These are phyloP conservation scores for Mucor mucedo DNA, from an alignment of 371 early-diverging fungal species.

Conservation along the genomic window DNA sequence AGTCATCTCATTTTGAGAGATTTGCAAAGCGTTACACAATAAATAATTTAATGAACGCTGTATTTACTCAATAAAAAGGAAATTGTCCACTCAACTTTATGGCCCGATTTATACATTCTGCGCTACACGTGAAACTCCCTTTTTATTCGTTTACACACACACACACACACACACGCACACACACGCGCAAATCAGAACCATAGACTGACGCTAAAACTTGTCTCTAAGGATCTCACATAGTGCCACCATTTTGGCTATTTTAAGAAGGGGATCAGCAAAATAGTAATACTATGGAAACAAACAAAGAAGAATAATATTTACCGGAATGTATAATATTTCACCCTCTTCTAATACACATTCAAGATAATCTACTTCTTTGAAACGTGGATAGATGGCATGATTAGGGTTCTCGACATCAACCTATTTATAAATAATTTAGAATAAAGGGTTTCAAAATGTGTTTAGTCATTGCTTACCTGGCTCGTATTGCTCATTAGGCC, in stretches of 20 bases:
- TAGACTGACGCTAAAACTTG: constrained; percentile 85
- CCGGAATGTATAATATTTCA: constrained; percentile 90
- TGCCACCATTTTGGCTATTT: constrained; percentile 88
- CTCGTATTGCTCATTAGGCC: constrained; percentile 79
- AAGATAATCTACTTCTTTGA: constrained; percentile 61
- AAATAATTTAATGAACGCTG: constrained; percentile 5
- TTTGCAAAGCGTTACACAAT: background rate
- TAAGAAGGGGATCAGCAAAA: no score
- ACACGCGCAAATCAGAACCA: constrained; percentile 67
- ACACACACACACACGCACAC: background rate
- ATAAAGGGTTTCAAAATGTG: background rate
- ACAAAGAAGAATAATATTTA: constrained; percentile 41
- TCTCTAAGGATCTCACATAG: constrained; percentile 79
- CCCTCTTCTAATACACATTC: constrained; percentile 81
- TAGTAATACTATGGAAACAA: background rate
- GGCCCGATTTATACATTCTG: constrained; percentile 2
- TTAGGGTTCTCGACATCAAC: constrained; percentile 75
- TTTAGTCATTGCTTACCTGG: constrained; percentile 49
- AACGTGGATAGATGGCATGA: constrained; percentile 50
- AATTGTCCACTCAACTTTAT: constrained; percentile 6
- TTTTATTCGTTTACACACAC: background rate
- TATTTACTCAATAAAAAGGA: constrained; percentile 13
- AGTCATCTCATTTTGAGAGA: background rate
- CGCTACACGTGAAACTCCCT: constrained; percentile 8
- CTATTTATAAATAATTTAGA: constrained; percentile 23